phyloP scores from a whole-genome alignment of 2,329 filamentous ascomycete species.

The Neophaeococcomyces aloes region DNA sequence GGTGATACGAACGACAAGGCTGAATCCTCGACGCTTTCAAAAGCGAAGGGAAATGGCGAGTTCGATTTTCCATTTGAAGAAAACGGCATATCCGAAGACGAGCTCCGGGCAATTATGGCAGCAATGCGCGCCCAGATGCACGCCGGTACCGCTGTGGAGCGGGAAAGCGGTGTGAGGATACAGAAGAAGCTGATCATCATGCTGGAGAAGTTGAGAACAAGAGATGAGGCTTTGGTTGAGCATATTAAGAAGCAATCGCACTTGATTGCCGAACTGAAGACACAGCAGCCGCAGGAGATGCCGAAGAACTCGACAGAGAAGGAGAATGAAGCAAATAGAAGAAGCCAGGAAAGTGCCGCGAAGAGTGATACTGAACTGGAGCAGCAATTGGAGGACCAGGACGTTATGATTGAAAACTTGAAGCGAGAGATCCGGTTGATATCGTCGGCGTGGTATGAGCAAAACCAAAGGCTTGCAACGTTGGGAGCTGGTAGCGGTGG shows the following conservation, averaged over 20 bases:
- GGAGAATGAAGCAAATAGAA: not conserved
- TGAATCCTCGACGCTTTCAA: too few species aligned
- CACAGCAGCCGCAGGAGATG: not conserved
- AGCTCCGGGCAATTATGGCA: slow-evolving; percentile 22
- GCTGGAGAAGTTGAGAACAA: slow-evolving; percentile 17
- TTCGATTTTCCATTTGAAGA: slow-evolving; percentile 1
- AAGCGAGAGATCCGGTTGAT: slow-evolving; percentile 35
- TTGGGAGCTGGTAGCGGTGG: slow-evolving; percentile 30
- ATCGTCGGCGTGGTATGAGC: slow-evolving; percentile 38
- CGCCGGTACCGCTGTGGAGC: slow-evolving; percentile 15
- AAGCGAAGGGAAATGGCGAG: not conserved
- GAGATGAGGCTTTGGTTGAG: slow-evolving; percentile 15
- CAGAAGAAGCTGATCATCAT: slow-evolving; percentile 20
- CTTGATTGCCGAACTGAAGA: slow-evolving; percentile 15
- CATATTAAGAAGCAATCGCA: slow-evolving; percentile 18
- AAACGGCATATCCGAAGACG: slow-evolving; percentile 18
- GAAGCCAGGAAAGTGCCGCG: not conserved
- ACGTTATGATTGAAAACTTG: slow-evolving; percentile 16
- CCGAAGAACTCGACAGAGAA: not conserved
- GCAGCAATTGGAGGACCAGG: slow-evolving; percentile 15
- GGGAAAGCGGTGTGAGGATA: slow-evolving; percentile 15
- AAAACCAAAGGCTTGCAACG: slow-evolving; percentile 36
- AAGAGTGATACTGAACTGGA: slow-evolving; percentile 7
- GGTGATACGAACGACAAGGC: slow-evolving; percentile 7
- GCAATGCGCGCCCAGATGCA: slow-evolving; percentile 20